phyloP scores from a whole-genome alignment of 2,329 filamentous ascomycete species.

The Fusarium cyanostomum region DNA sequence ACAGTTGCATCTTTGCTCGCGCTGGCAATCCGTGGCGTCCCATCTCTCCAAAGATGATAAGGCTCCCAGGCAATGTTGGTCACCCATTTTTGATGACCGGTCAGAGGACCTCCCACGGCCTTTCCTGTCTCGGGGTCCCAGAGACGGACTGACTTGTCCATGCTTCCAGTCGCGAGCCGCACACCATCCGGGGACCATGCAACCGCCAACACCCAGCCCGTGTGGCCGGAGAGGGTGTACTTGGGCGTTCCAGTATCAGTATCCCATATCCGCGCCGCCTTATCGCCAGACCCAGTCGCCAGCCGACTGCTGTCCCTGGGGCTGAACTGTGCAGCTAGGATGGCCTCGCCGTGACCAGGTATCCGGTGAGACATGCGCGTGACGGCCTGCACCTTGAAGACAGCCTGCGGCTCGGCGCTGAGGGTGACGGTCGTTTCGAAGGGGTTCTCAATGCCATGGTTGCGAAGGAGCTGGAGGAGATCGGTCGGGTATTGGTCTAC shows the following conservation, averaged over 20 bases:
- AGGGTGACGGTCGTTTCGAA: constrained; percentile 66
- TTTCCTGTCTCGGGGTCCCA: constrained; percentile 89
- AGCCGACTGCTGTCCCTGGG: constrained; percentile 79
- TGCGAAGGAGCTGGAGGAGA: constrained; percentile 62
- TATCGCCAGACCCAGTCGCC: constrained; percentile 90
- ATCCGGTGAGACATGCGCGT: constrained; percentile 90
- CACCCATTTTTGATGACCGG: constrained; percentile 90
- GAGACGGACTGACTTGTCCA: constrained; percentile 90
- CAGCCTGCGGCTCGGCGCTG: constrained; percentile 80
- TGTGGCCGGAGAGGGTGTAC: constrained; percentile 86
- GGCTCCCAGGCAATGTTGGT: constrained; percentile 92
- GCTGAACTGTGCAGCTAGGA: constrained; percentile 86
- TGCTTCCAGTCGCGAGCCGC: constrained; percentile 86
- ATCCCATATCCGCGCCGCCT: constrained; percentile 93
- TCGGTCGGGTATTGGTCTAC: constrained; percentile 66
- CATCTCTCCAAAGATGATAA: constrained; percentile 81
- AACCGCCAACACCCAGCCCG: constrained; percentile 86
- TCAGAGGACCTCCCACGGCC: constrained; percentile 72
- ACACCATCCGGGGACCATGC: constrained; percentile 86
- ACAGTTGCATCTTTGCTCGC: constrained; percentile 91
- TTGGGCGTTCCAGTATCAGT: constrained; percentile 91
- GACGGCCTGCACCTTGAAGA: constrained; percentile 92
- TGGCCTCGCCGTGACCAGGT: constrained; percentile 90
- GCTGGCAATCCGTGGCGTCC: constrained; percentile 82
- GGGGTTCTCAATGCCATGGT: constrained; percentile 66